Percentiles rank a stretch among this genome's conserved stretches.
phyloP scores from a whole-genome alignment of 768 basidiomycete genomes.

The Podaxis sp. region DNA sequence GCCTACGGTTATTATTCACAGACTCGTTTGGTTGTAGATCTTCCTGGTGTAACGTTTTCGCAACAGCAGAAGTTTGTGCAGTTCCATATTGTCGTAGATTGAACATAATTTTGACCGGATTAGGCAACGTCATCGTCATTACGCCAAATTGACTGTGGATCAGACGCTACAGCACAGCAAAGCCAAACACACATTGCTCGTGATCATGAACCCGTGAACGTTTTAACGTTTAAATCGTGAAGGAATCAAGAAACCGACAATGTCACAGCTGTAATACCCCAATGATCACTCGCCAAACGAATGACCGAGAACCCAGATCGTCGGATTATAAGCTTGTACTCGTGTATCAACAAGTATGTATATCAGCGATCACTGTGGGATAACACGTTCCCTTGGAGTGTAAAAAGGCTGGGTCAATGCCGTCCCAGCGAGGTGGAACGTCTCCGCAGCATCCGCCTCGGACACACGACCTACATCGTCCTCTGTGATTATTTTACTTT shows the following conservation, averaged over 20 bases:
- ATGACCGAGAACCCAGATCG: no score
- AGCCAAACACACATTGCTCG: background rate
- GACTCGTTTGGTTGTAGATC: constrained; percentile 13
- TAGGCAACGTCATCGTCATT: background rate
- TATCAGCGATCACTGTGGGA: no score
- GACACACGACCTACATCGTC: no score
- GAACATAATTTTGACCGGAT: constrained; percentile 1
- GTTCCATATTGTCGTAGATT: constrained; percentile 13
- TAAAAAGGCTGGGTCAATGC: no score
- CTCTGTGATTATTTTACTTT: no score
- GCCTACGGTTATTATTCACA: background rate
- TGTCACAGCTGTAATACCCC: no score
- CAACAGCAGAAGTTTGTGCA: background rate
- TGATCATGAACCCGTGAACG: background rate
- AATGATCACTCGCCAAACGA: no score
- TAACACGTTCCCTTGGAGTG: no score
- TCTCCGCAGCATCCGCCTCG: no score
- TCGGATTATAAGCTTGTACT: no score
- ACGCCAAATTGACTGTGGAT: background rate
- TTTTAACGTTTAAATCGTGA: background rate
- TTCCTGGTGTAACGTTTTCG: constrained; percentile 3
- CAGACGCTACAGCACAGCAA: background rate
- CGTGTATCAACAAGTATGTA: no score
- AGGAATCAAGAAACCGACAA: background rate
- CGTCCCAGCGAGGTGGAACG: no score